These are phyloP conservation scores for Kwoniella europaea DNA, from an alignment of 768 basidiomycete genomes.

Conservation along the genomic window DNA sequence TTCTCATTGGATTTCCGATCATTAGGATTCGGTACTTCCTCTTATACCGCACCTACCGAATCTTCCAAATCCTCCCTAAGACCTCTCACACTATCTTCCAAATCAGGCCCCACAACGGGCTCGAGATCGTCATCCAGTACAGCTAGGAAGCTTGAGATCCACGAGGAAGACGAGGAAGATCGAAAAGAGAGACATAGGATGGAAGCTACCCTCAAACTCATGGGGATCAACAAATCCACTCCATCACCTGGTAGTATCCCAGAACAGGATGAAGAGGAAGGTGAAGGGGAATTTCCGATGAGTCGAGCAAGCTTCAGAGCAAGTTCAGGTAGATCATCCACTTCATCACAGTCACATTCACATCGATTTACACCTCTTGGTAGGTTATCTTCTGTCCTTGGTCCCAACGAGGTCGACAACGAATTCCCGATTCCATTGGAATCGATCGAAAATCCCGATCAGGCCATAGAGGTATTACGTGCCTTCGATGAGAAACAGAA, in stretches of 20 bases:
- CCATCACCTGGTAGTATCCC: slow-evolving; percentile 9
- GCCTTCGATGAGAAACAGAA: slow-evolving; percentile 77
- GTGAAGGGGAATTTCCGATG: not conserved
- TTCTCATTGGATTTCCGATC: slow-evolving; percentile 55
- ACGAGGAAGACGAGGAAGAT: slow-evolving; percentile 86
- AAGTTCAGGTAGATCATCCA: not conserved
- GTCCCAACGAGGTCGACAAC: slow-evolving; percentile 57
- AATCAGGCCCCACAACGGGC: not conserved
- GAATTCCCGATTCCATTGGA: slow-evolving; percentile 63
- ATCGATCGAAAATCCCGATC: slow-evolving; percentile 76
- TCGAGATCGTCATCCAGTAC: slow-evolving; percentile 10
- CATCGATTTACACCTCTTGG: slow-evolving; percentile 57
- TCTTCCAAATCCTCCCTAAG: slow-evolving; percentile 23
- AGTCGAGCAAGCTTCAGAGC: not conserved
- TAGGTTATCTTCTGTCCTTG: slow-evolving; percentile 65
- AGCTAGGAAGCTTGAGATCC: slow-evolving; percentile 79
- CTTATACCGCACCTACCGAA: slow-evolving; percentile 10
- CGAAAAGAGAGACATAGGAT: slow-evolving; percentile 82
- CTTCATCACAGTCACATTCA: not conserved
- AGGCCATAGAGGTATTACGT: slow-evolving; percentile 75
- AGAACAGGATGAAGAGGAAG: slow-evolving; percentile 14
- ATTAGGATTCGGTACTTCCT: slow-evolving; percentile 45
- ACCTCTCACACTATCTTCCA: slow-evolving; percentile 29
- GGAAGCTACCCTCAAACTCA: slow-evolving; percentile 87
- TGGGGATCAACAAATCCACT: slow-evolving; percentile 72